A percentile compares a stretch with the other conserved stretches of the same genome.
Conservation (phyloP, 495 filamentous ascomycete genomes). For the Aspergillus baeticus region DNA sequence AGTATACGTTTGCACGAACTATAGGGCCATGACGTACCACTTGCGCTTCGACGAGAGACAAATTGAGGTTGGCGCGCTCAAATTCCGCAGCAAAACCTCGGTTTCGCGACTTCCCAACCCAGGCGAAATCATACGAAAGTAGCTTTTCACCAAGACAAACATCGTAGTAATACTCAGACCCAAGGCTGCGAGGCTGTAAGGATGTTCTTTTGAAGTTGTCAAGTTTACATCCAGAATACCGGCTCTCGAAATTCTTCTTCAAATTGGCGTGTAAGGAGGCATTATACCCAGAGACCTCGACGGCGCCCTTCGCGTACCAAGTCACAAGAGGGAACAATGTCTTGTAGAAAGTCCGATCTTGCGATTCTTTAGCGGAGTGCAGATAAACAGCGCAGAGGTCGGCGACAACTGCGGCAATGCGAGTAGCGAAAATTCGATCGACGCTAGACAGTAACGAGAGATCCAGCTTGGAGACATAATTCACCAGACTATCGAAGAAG, state of each 20-base stretch:
- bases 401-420: constrained; percentile 77
- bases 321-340: constrained; percentile 69
- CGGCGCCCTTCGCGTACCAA: constrained; percentile 73
- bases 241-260: constrained; percentile 75
- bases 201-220: constrained; percentile 74
- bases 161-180: constrained; percentile 79
- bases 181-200: constrained; percentile 60
- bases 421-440: constrained; percentile 54
- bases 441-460: constrained; percentile 44
- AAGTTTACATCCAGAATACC: constrained; percentile 68
- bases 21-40: constrained; percentile 59
- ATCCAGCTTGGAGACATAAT: constrained; percentile 63
- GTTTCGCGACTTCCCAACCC: constrained; percentile 60
- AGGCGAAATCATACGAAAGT: constrained; percentile 72
- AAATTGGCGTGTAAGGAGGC: constrained; percentile 80
- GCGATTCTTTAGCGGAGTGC: constrained; percentile 73
- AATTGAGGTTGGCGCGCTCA: constrained; percentile 79
- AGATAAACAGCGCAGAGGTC: constrained; percentile 91
- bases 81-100: constrained; percentile 78
- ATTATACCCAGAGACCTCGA: constrained; percentile 76
- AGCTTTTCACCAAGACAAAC: constrained; percentile 68
- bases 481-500: constrained; percentile 68
- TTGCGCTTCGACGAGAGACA: constrained; percentile 89
- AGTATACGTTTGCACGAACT: constrained; percentile 2
- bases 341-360: constrained; percentile 62